phyloP scores from a whole-genome alignment of 2,329 filamentous ascomycete species.

The Endoconidiophora laricicola region DNA sequence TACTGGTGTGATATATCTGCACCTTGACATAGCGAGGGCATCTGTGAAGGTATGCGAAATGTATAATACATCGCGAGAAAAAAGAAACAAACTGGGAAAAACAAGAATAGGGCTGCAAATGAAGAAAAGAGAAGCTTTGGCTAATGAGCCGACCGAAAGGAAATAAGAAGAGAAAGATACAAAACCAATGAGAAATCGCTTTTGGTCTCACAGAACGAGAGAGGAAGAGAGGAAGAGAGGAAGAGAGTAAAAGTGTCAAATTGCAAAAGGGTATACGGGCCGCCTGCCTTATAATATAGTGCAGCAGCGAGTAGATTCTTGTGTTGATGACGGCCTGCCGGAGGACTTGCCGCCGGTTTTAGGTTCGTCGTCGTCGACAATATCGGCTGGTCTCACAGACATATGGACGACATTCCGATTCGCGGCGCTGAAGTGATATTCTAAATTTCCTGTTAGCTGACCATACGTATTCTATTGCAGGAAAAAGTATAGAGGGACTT shows the following conservation, averaged over 20 bases:
- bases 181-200: slow-evolving; percentile 1
- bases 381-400: slow-evolving; percentile 75
- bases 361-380: slow-evolving; percentile 65
- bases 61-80: not conserved
- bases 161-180: not conserved
- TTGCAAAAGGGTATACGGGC: no score
- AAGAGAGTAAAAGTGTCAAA: not conserved
- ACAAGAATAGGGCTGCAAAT: not conserved
- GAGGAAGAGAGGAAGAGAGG: slow-evolving; percentile 2
- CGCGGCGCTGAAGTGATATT: slow-evolving; percentile 61
- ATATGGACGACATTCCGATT: slow-evolving; percentile 81
- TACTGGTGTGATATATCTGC: no score
- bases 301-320: slow-evolving; percentile 30
- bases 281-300: slow-evolving; percentile 30
- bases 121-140: not conserved
- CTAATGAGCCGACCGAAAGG: no score
- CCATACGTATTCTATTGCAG: not conserved
- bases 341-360: slow-evolving; percentile 42
- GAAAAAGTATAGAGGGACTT: slow-evolving; percentile 20
- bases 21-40: no score
- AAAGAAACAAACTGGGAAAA: not conserved
- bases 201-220: not conserved
- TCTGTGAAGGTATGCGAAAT: no score
- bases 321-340: slow-evolving; percentile 24
- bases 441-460: slow-evolving; percentile 26